Base-by-base conservation (phyloP, 257 asterid genomes). In the Petunia secreta region DNA sequence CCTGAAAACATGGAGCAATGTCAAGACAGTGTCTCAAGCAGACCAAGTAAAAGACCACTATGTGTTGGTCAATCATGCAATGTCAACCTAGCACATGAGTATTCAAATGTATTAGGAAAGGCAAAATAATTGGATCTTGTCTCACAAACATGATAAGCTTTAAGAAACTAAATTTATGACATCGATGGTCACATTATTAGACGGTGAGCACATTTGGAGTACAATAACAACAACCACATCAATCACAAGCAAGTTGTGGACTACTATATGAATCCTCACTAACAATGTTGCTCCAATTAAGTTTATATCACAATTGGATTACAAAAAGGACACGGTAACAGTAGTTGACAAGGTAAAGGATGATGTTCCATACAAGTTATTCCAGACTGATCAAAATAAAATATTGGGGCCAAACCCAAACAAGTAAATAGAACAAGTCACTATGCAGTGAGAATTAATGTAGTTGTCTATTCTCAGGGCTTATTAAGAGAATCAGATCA, bases 1-100 rank as follows among this genome's bases (percentile, higher is more conserved):
- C 83, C 98, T 91, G 92, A 25, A 73, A 73, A 34, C 53, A 48
- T 9, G 14, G 14, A 73, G 46, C 48, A 10, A 73, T 73, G 11
- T 34, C 78, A 50, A 6, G 44, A 48, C 77, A 71, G 60, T 48
- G 25, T 34, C 77, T 48, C 44, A 71, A 68, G 0, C n/a, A 0
- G 57, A 68, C 75, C 9, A 41, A 2, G 6, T n/a, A 68, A 1
- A 7, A 44, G 58, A 16, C 15, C n/a, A 44, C 25, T 68, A 68
- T 15, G 75, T 4, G 3, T 43, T 43, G n/a, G 55, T 41, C 8
- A 67, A 67, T n/a, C 57, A 52, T 15, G 5, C 15, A 8, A 52
- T 10, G 57, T 52, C n/a, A n/a, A 44, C 75, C 75, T 44, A 69
- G 1, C 25, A 16, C 46, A 46, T n/a, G 6, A 48, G 77, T 48